phyloP scores from a whole-genome alignment of 306 rosid genomes.

The Trifolium repens region DNA sequence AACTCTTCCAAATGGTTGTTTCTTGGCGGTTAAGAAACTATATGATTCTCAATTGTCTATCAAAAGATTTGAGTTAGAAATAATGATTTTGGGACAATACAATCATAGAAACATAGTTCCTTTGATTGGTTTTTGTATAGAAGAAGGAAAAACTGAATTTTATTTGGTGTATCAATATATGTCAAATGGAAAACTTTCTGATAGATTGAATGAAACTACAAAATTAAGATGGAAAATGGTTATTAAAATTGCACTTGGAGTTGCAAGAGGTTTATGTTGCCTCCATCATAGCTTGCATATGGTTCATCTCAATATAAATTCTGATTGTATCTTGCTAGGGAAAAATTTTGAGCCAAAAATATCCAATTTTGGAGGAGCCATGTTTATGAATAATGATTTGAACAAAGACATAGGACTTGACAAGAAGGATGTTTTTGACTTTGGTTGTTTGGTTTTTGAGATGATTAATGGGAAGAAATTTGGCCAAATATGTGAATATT shows the following conservation, averaged over 20 bases:
- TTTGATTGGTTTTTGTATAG: conserved; percentile 30
- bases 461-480: conserved; percentile 22
- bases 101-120: conserved; percentile 38
- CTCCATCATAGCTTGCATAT: conserved; percentile 40
- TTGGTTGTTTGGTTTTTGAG: conserved; percentile 46
- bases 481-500: neutral
- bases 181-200: conserved; percentile 48
- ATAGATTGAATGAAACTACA: conserved; percentile 26
- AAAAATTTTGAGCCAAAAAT: conserved; percentile 45
- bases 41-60: neutral
- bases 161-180: conserved; percentile 37
- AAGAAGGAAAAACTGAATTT: conserved; percentile 26
- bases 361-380: conserved; percentile 41
- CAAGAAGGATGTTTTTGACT: conserved; percentile 42
- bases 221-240: conserved; percentile 9
- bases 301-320: conserved; percentile 18
- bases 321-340: conserved; percentile 38
- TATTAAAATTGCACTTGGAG: conserved; percentile 45
- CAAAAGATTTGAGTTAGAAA: conserved; percentile 23
- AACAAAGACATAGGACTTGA: neutral
- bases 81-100: conserved; percentile 19
- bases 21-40: conserved; percentile 42
- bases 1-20: conserved; percentile 5
- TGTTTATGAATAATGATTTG: neutral
- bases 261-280: conserved; percentile 49